phyloP scores from a whole-genome alignment of 331 rosid genomes.

The Malus hybrid region DNA sequence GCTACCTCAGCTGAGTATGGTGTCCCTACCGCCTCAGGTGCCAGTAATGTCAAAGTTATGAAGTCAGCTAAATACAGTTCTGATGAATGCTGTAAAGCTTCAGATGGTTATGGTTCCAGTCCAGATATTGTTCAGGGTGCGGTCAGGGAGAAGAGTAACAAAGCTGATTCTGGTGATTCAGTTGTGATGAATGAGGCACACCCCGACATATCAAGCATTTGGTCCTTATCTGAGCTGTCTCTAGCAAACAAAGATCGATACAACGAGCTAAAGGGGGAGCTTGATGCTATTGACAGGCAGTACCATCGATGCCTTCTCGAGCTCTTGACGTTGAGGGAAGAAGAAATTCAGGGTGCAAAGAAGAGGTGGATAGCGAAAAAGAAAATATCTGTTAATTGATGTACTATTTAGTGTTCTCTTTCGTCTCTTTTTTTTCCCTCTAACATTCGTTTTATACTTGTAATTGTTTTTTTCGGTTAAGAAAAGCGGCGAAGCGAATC shows the following conservation, averaged over 20 bases:
- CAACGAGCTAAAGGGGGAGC: slow-evolving; percentile 51
- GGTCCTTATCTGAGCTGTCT: slow-evolving; percentile 20
- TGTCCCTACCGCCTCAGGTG: slow-evolving; percentile 15
- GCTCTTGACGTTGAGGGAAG: slow-evolving; percentile 59
- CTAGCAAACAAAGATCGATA: slow-evolving; percentile 23
- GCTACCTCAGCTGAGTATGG: slow-evolving; percentile 39
- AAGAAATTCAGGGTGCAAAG: slow-evolving; percentile 48
- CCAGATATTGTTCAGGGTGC: slow-evolving; percentile 29
- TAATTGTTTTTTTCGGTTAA: background rate
- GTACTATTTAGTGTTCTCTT: background rate
- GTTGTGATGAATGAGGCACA: slow-evolving; percentile 20
- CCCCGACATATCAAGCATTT: slow-evolving; percentile 32
- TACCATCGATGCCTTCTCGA: slow-evolving; percentile 41
- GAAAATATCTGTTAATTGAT: slow-evolving; percentile 31
- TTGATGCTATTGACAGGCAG: slow-evolving; percentile 52
- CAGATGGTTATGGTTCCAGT: slow-evolving; percentile 16
- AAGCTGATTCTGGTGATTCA: slow-evolving; percentile 18
- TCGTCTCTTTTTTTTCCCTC: background rate
- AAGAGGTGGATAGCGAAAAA: slow-evolving; percentile 64
- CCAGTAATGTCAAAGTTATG: slow-evolving; percentile 16
- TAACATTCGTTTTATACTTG: background rate
- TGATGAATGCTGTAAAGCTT: slow-evolving; percentile 30
- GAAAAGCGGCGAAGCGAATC: background rate
- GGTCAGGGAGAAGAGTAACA: slow-evolving; percentile 1
- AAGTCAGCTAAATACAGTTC: slow-evolving; percentile 24